Conservation (phyloP, 257 asterid genomes). For the Fraxinus pennsylvanica region DNA sequence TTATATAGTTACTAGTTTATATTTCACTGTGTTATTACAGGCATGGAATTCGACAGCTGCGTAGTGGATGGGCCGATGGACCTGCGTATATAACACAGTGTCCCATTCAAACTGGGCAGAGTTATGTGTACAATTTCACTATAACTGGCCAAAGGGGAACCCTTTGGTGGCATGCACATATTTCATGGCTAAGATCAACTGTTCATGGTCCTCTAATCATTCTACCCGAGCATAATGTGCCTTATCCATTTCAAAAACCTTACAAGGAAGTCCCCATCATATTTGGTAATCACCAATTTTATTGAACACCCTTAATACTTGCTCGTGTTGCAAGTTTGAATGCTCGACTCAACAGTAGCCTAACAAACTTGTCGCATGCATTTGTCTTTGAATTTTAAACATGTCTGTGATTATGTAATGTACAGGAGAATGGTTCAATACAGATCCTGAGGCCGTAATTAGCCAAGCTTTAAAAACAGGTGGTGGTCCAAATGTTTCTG, state of each 20-base stretch:
- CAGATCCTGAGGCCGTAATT: slow-evolving; percentile 30
- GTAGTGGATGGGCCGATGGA: slow-evolving; percentile 4
- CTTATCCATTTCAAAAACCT: not conserved
- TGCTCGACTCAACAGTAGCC: not conserved
- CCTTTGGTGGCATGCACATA: slow-evolving; percentile 7
- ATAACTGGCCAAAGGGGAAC: slow-evolving; percentile 2
- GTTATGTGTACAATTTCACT: slow-evolving; percentile 1
- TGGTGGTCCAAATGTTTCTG: slow-evolving; percentile 44
- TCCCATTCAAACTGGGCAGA: slow-evolving; percentile 3
- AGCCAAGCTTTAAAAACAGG: slow-evolving; percentile 37
- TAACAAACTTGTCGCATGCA: not conserved
- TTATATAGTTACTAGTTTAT: not conserved
- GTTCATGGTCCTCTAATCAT: slow-evolving; percentile 1
- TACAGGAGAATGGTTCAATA: slow-evolving; percentile 46
- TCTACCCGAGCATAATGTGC: not conserved
- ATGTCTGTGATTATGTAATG: not conserved
- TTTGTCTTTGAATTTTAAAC: no score
- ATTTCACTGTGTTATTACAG: not conserved
- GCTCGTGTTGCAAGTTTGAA: not conserved
- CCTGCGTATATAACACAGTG: not conserved
- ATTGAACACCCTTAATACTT: not conserved
- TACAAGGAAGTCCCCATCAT: slow-evolving; percentile 5
- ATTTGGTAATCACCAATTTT: slow-evolving; percentile 4
- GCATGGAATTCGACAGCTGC: slow-evolving; percentile 7
- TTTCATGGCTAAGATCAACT: slow-evolving; percentile 7